A percentile compares a stretch with the other conserved stretches of the same genome.
These are phyloP conservation scores for Funneliformis geosporum DNA, from an alignment of 192 early-diverging fungal species.

Conservation along the genomic window DNA sequence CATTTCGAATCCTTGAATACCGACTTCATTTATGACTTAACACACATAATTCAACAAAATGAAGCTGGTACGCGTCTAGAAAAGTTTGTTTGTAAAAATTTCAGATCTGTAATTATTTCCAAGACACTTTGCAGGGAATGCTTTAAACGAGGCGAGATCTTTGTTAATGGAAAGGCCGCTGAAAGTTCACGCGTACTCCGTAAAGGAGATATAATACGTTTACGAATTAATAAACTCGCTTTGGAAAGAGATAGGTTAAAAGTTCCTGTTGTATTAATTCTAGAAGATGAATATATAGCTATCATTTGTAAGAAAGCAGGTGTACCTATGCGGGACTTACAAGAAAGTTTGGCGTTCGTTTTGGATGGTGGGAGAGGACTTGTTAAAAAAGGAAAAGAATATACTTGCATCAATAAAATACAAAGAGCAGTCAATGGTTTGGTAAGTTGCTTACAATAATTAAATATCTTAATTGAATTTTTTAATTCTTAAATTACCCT, in stretches of 20 bases:
- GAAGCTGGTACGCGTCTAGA: constrained; percentile 6
- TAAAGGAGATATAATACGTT: not conserved
- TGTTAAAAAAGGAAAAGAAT: not conserved
- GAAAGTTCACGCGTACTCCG: not conserved
- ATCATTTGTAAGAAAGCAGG: constrained; percentile 6
- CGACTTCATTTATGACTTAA: not conserved
- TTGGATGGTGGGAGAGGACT: not conserved
- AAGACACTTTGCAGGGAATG: constrained; percentile 2
- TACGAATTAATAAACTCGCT: not conserved
- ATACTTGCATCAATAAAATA: not conserved
- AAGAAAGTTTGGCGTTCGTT: constrained; percentile 2
- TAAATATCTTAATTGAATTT: not conserved
- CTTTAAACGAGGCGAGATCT: constrained; percentile 18
- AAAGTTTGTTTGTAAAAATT: constrained; percentile 15
- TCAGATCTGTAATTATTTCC: constrained; percentile 19
- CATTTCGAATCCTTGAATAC: not conserved
- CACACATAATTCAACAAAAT: constrained; percentile 21
- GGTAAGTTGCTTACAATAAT: not conserved
- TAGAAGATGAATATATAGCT: constrained; percentile 16
- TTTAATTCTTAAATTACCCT: not conserved
- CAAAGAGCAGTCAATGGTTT: constrained; percentile 20
- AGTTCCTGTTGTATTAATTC: not conserved
- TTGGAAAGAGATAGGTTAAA: not conserved
- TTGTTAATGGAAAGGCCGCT: not conserved
- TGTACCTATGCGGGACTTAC: not conserved